These are phyloP conservation scores for Kodamaea neixiangensis DNA, from an alignment of 805 yeast genomes.

Conservation along the genomic window DNA sequence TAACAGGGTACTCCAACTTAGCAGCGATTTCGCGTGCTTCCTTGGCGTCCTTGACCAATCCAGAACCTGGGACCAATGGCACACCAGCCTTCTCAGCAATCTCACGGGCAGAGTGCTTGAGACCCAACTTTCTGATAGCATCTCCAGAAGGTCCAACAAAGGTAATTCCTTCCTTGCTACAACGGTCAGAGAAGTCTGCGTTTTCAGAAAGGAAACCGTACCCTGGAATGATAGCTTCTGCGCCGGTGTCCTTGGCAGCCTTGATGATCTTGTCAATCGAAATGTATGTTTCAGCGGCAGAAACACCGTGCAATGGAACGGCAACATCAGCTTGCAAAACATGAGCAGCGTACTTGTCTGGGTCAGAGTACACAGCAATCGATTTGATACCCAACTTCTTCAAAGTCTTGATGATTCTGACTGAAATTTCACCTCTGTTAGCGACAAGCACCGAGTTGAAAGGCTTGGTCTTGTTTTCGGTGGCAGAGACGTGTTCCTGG, in stretches of 20 bases:
- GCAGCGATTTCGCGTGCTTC: slow-evolving; percentile 81
- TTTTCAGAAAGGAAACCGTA: slow-evolving; percentile 96
- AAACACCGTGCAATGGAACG: slow-evolving; percentile 72
- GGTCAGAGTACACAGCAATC: slow-evolving; percentile 88
- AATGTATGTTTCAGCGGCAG: slow-evolving; percentile 91
- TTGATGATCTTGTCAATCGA: slow-evolving; percentile 79
- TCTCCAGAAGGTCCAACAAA: slow-evolving; percentile 98
- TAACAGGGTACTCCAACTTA: slow-evolving; percentile 79
- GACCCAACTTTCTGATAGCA: slow-evolving; percentile 85
- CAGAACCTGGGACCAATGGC: slow-evolving; percentile 97
- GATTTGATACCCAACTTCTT: slow-evolving; percentile 76
- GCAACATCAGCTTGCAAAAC: slow-evolving; percentile 82
- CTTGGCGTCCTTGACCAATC: slow-evolving; percentile 64
- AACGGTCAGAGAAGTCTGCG: slow-evolving; percentile 91
- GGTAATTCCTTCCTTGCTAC: slow-evolving; percentile 77
- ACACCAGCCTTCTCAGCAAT: slow-evolving; percentile 91
- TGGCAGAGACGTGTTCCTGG: slow-evolving; percentile 37
- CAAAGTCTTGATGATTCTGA: slow-evolving; percentile 85
- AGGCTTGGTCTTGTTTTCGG: slow-evolving; percentile 43
- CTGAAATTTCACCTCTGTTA: slow-evolving; percentile 97
- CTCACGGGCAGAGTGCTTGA: slow-evolving; percentile 95
- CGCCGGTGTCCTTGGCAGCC: slow-evolving; percentile 80
- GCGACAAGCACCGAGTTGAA: slow-evolving; percentile 89
- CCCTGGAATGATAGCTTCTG: slow-evolving; percentile 98
- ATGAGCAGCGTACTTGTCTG: slow-evolving; percentile 87